A percentile compares a stretch with the other conserved stretches of the same genome.
Conservation (phyloP, 106 monocot species). For the Gastrodia elata region DNA sequence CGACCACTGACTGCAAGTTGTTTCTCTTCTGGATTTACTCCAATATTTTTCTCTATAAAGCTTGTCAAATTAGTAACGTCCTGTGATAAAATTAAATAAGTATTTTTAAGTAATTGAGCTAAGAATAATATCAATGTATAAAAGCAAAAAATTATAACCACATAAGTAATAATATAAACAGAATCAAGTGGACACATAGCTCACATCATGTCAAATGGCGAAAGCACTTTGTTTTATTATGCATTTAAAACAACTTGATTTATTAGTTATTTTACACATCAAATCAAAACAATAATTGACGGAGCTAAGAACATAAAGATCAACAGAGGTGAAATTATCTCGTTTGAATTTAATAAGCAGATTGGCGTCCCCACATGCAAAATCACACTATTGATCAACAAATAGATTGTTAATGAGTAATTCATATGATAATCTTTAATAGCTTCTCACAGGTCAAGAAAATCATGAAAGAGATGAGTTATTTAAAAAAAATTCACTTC, state of each 20-base stretch:
- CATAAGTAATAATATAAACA: not conserved
- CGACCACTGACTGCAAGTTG: slow-evolving; percentile 91
- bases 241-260: not conserved
- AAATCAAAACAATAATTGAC: not conserved
- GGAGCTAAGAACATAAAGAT: not conserved
- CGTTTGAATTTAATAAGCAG: not conserved
- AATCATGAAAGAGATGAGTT: not conserved
- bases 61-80: slow-evolving; percentile 74
- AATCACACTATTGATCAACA: not conserved
- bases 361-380: not conserved
- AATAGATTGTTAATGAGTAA: not conserved
- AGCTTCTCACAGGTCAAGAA: not conserved
- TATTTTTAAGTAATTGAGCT: not conserved
- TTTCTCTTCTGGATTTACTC: slow-evolving; percentile 74
- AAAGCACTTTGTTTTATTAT: not conserved
- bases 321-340: not conserved
- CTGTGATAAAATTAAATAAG: slow-evolving; percentile 17
- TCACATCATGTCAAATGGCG: not conserved
- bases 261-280: not conserved
- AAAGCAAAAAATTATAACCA: not conserved
- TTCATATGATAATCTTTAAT: not conserved
- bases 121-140: not conserved
- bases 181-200: not conserved
- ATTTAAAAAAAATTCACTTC: not conserved
- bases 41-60: slow-evolving; percentile 79